Evolutionary conservation across 2,329 filamentous ascomycete species (phyloP), one percentile per base, ranked within the genome.

Genomic region (Apiospora malaysiana): DNA sequence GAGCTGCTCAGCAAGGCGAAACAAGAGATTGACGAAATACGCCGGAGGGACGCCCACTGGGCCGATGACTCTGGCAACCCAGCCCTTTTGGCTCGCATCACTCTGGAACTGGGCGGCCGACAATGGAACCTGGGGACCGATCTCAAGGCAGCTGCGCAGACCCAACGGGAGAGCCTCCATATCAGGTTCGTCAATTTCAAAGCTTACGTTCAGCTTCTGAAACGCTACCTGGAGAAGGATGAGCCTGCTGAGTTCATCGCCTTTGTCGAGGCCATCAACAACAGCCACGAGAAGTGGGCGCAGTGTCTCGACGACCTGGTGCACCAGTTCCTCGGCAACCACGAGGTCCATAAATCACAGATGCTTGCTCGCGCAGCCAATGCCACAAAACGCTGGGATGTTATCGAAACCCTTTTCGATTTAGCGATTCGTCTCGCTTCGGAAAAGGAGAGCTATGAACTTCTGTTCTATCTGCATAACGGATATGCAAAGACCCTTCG

Each of bases 261-360:
- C 0, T 78, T 79, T 16, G 71, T 79, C 32, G 74, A 77, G 37
- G 75, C 73, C 2, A 56, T 79, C 66, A 78, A 78, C 46, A 21
- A 67, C 1, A 74, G 63, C 3, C 73, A 73, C n/a, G 66, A 73
- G 6, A 70, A 71, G 0, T 79, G 77, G 78, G 73, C 72, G 9
- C 74, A 75, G 6, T 79, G 74, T 45, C 77, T 78, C 42, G 78
- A 79, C 67, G 78, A 79, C 66, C 73, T 79, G 1, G 75, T 78
- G 43, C 75, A 78, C 51, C 73, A 77, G 21, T 78, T 79, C 71
- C 72, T 79, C 9, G 37, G 73, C n/a, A 46, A 72, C 45, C 32
- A 77, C 4, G 66, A 74, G 27, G 73, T 72, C 10, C 70, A 73
- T 2, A 73, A 75, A 6, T 69, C 72, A 0, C 73, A 78, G 66